Conservation (phyloP, 192 early-diverging fungal species). For the Backusella parvicylindrica region DNA sequence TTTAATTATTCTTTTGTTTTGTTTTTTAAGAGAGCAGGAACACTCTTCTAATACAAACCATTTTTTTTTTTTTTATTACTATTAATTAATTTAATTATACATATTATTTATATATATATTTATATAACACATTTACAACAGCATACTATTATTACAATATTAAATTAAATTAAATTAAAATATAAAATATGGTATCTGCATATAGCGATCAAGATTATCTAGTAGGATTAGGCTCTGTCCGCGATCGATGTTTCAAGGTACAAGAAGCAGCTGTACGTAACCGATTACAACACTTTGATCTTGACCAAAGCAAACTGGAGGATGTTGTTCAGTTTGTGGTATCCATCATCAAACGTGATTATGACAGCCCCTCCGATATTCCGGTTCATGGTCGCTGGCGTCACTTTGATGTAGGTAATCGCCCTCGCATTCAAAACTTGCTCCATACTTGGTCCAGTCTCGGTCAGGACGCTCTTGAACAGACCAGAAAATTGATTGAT, state of each 20-base stretch:
- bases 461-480: conserved; percentile 44
- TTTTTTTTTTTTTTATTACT: background rate
- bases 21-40: conserved; percentile 6
- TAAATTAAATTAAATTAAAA: background rate
- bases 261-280: conserved; percentile 52
- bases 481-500: conserved; percentile 74
- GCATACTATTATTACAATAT: background rate
- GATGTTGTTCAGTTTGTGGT: conserved; percentile 66
- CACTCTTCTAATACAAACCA: background rate
- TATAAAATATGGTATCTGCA: conserved; percentile 1
- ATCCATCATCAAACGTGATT: conserved; percentile 35
- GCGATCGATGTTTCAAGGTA: conserved; percentile 64
- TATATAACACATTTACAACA: no score
- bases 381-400: conserved; percentile 89
- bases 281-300: conserved; percentile 69
- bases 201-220: conserved; percentile 41
- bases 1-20: background rate
- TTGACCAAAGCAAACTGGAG: conserved; percentile 63
- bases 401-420: conserved; percentile 68
- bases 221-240: conserved; percentile 64
- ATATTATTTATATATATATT: background rate
- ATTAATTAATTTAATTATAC: background rate
- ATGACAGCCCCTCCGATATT: conserved; percentile 60
- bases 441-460: conserved; percentile 43
- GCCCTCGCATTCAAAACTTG: conserved; percentile 48